These are phyloP conservation scores for Podila minutissima DNA, from an alignment of 192 early-diverging fungal genomes.

Conservation along the genomic window DNA sequence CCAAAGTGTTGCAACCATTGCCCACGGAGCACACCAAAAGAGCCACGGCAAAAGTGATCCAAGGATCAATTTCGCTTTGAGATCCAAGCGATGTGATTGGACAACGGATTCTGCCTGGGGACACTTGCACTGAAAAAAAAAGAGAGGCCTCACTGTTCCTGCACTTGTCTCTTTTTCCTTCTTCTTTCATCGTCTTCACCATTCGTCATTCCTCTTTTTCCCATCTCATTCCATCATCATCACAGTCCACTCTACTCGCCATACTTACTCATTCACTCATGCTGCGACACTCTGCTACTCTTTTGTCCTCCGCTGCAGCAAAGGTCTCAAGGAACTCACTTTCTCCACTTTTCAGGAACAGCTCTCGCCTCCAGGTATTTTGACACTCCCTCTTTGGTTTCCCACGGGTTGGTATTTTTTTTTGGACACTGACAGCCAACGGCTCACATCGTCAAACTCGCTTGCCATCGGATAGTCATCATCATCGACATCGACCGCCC, in stretches of 20 bases:
- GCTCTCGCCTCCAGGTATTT: neutral
- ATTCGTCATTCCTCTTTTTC: too few species aligned
- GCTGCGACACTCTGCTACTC: neutral
- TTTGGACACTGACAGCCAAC: neutral
- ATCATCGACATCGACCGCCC: neutral
- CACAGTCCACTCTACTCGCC: neutral
- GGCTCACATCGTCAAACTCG: neutral
- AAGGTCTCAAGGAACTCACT: too few species aligned
- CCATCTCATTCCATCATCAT: neutral
- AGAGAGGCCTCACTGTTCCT: neutral
- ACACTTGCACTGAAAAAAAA: too few species aligned
- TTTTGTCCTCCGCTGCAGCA: too few species aligned
- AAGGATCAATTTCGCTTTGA: too few species aligned
- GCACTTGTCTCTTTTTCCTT: neutral
- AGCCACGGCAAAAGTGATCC: too few species aligned
- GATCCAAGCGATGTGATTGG: too few species aligned
- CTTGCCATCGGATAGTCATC: neutral
- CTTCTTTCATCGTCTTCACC: neutral
- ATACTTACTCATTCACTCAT: neutral
- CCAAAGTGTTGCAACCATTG: too few species aligned
- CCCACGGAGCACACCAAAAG: too few species aligned
- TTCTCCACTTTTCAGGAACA: constrained; percentile 2
- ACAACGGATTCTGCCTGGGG: neutral
- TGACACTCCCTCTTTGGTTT: neutral
- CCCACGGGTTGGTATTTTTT: neutral